Base-by-base conservation (phyloP, 2,329 filamentous ascomycete genomes). In the Talaromyces sp. region DNA sequence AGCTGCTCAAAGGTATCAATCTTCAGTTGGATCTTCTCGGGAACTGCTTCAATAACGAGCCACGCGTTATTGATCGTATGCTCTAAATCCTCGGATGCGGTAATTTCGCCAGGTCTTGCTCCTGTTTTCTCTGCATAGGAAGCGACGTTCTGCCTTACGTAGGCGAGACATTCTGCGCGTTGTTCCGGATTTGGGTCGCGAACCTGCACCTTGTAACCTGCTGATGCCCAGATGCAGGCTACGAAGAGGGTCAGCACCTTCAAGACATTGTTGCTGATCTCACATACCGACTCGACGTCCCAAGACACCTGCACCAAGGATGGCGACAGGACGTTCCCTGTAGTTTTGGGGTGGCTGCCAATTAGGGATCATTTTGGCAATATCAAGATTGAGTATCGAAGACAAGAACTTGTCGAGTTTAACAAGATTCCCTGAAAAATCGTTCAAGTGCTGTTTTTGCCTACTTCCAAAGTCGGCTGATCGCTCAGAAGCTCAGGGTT, bases 251-350 rank as follows among this genome's bases (percentile, higher is more conserved):
- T 27, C 27, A 27, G 27, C 27, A 27, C 27, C 27, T 27, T 27
- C 27, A 27, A 3, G 27, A 27, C 27, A 27, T 27, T 27, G 6
- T 27, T 27, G 27, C 27, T 27, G 27, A 27, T 27, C 27, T 27
- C 27, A 27, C 27, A 27, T 67, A 69, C 77, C 79, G 3, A 81
- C 70, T 7, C 79, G 77, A 11, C 78, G 73, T 41, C 79, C 79
- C 1, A 81, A 72, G 27, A 79, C 77, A 11, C 79, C 79, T 2
- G 27, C 27, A 27, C 27, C 27, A 27, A 27, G 27, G 27, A 27
- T 27, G 27, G 27, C 27, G 3, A 27, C 27, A 27, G 27, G 27
- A 6, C 27, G 27, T 27, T 27, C 27, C 27, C 27, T 27, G 27
- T 27, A 27, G 27, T 27, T 27, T 27, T 27, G 27, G 27, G 27